Evolutionary conservation across 2,329 filamentous ascomycete species (phyloP).

Genomic region (Colletotrichum sp.): DNA sequence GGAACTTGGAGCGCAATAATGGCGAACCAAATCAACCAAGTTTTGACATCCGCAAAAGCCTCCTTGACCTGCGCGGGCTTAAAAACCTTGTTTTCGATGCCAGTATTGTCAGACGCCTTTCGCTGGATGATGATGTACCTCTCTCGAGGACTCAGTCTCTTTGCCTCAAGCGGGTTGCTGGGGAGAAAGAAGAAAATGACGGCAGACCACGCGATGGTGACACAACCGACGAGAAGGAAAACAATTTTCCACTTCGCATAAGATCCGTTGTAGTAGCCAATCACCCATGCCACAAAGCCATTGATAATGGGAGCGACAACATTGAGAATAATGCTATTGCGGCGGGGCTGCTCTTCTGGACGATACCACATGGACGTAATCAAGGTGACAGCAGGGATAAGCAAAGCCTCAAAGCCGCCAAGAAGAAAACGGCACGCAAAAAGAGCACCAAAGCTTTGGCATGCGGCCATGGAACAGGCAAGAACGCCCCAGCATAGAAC

Average conservation of each 20-base stretch:
- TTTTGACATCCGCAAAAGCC: neutral
- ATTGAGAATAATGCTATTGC: neutral
- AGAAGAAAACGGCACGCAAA: neutral
- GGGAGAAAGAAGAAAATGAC: neutral
- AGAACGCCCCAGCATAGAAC: neutral
- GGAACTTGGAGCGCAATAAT: neutral
- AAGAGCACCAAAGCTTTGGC: neutral
- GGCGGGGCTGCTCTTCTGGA: neutral
- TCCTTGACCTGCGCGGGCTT: neutral
- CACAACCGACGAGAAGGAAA: neutral
- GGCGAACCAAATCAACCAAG: neutral
- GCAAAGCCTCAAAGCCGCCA: neutral
- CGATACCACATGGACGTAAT: neutral
- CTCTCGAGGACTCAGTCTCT: neutral
- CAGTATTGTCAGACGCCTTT: neutral
- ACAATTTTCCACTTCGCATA: neutral
- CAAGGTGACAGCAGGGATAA: neutral
- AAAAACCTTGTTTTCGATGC: neutral
- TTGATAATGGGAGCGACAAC: neutral
- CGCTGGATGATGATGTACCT: neutral
- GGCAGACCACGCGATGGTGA: neutral
- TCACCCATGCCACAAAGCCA: neutral
- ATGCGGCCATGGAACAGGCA: neutral
- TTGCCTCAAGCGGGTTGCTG: neutral
- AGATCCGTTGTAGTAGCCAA: neutral